phyloP scores from a whole-genome alignment of 345 rosid species.

The Pistacia atlantica region DNA sequence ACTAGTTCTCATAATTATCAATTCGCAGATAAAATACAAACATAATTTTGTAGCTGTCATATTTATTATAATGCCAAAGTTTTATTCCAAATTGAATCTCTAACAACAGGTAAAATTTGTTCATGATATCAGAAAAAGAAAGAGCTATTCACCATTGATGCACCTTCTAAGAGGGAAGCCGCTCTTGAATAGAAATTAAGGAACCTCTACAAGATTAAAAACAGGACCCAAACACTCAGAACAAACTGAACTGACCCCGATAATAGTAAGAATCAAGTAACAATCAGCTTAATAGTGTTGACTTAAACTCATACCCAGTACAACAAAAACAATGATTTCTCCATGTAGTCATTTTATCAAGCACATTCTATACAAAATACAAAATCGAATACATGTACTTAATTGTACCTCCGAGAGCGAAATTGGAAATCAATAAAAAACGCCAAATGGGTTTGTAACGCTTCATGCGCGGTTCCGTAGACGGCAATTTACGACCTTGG shows the following conservation, averaged over 20 bases:
- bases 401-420: slow-evolving; percentile 68
- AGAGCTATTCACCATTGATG: no score
- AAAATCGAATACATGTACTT: no score
- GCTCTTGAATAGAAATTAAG: no score
- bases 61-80: background rate
- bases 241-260: background rate
- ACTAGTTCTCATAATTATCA: background rate
- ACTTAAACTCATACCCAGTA: background rate
- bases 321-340: background rate
- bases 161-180: background rate
- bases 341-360: slow-evolving; percentile 38
- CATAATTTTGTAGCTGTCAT: background rate
- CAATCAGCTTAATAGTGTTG: background rate
- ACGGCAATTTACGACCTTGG: slow-evolving; percentile 24
- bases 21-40: background rate
- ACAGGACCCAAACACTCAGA: background rate
- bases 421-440: slow-evolving; percentile 58
- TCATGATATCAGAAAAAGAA: no score
- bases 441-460: slow-evolving; percentile 64
- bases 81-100: background rate
- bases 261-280: background rate
- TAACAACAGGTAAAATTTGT: background rate
- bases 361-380: slow-evolving; percentile 27
- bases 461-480: slow-evolving; percentile 33
- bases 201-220: background rate